A percentile compares a stretch with the other conserved stretches of the same genome.
Conservation (phyloP, 768 basidiomycete species). For the Galerina marginata region DNA sequence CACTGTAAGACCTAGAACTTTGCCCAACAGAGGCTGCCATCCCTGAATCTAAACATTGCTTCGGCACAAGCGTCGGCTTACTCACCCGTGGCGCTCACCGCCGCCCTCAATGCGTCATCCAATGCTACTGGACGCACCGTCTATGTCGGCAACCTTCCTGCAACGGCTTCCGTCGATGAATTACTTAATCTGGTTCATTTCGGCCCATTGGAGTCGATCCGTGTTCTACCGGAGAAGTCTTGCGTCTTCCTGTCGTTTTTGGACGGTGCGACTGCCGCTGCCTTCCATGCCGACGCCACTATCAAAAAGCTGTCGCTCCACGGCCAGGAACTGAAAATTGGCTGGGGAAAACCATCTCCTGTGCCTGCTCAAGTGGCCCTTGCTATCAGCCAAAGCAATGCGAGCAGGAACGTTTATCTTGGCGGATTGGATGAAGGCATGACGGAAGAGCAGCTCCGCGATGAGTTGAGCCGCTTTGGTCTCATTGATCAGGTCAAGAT, state of each 20-base stretch:
- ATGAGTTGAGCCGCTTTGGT: slow-evolving; percentile 91
- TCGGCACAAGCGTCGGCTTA: slow-evolving; percentile 70
- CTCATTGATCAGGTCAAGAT: slow-evolving; percentile 99
- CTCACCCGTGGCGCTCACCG: slow-evolving; percentile 79
- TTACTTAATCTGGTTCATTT: slow-evolving; percentile 97
- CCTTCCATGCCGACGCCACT: slow-evolving; percentile 96
- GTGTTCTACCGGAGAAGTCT: slow-evolving; percentile 94
- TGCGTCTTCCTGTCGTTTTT: slow-evolving; percentile 99
- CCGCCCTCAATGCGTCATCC: slow-evolving; percentile 71
- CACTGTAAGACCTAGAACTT: slow-evolving; percentile 38
- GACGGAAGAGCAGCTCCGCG: slow-evolving; percentile 91
- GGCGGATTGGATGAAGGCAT: slow-evolving; percentile 89
- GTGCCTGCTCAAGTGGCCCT: slow-evolving; percentile 86
- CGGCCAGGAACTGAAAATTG: slow-evolving; percentile 96
- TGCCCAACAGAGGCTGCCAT: slow-evolving; percentile 65
- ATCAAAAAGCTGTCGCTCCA: slow-evolving; percentile 94
- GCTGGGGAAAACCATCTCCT: slow-evolving; percentile 95
- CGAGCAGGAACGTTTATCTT: slow-evolving; percentile 95
- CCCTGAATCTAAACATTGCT: slow-evolving; percentile 71
- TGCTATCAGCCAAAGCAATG: slow-evolving; percentile 91
- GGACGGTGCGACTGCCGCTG: slow-evolving; percentile 89
- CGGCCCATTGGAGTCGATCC: slow-evolving; percentile 93
- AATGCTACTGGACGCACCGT: slow-evolving; percentile 85
- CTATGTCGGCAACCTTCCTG: slow-evolving; percentile 95
- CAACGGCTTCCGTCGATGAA: slow-evolving; percentile 96